Conservation (phyloP, 164 flowering plant genomes). For the Annona squamosa region DNA sequence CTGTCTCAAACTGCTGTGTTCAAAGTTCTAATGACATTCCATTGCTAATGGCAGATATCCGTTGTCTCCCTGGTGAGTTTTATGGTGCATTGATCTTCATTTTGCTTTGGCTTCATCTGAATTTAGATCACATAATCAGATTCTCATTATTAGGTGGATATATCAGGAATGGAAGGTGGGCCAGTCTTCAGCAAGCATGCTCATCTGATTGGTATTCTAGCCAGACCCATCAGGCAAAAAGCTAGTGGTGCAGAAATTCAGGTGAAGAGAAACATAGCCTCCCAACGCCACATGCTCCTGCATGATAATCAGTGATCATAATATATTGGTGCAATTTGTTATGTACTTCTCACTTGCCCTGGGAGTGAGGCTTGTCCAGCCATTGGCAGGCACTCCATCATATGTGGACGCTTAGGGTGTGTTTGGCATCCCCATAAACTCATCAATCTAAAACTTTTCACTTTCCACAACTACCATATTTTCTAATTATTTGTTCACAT, state of each 20-base stretch:
- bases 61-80: constrained; percentile 84
- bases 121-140: not conserved
- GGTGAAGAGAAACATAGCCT: constrained; percentile 32
- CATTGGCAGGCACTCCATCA: no score
- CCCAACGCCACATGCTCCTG: no score
- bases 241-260: constrained; percentile 82
- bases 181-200: constrained; percentile 64
- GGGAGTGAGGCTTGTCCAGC: no score
- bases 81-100: constrained; percentile 7
- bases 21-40: constrained; percentile 39
- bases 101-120: constrained; percentile 1
- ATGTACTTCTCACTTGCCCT: not conserved
- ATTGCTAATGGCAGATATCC: constrained; percentile 86
- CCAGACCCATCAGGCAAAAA: constrained; percentile 69
- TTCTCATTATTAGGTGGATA: constrained; percentile 15
- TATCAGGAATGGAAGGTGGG: constrained; percentile 91
- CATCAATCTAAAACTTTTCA: no score
- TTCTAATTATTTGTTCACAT: no score
- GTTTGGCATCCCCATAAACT: no score
- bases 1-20: constrained; percentile 68
- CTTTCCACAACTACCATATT: no score
- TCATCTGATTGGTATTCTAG: constrained; percentile 60
- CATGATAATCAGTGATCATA: no score
- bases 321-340: not conserved
- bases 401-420: no score